These are phyloP conservation scores for Globisporangium takayamanum DNA, from an alignment of 352 stramenopile genomes.

Conservation along the genomic window DNA sequence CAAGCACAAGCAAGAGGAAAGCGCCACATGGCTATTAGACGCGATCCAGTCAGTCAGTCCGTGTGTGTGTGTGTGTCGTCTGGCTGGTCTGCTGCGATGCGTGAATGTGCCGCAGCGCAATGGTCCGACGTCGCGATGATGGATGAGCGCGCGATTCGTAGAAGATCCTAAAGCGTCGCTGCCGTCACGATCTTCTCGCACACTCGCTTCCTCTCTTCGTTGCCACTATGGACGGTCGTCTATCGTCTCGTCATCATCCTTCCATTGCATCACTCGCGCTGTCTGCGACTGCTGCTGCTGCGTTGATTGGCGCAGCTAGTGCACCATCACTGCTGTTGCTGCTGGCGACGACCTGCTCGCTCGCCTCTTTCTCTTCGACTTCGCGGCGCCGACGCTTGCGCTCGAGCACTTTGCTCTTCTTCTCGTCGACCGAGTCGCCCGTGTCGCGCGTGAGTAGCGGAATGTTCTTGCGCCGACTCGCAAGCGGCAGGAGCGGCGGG, in stretches of 20 bases:
- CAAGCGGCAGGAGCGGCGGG: constrained; percentile 38
- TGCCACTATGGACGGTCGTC: neutral
- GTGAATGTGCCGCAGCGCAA: neutral
- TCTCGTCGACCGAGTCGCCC: constrained; percentile 73
- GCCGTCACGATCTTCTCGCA: neutral
- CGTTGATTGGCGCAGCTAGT: neutral
- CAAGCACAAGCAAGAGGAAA: neutral
- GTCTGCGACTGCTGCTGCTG: neutral
- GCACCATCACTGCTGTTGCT: neutral
- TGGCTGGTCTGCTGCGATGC: neutral
- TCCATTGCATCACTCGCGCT: too few relatives aligned
- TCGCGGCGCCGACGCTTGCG: constrained; percentile 58
- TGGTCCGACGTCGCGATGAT: neutral
- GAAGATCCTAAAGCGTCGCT: neutral
- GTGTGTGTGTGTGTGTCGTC: too few relatives aligned
- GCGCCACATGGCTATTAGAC: too few relatives aligned
- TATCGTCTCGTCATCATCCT: too few relatives aligned
- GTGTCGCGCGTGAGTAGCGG: constrained; percentile 66
- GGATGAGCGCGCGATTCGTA: neutral
- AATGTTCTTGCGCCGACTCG: constrained; percentile 50
- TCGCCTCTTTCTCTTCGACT: constrained; percentile 8
- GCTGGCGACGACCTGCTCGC: neutral
- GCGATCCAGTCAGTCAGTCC: too few relatives aligned
- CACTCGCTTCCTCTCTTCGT: neutral
- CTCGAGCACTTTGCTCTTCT: constrained; percentile 64